Conservation (phyloP, 1,284 basidiomycete species). For the Trichosporon asahii region DNA sequence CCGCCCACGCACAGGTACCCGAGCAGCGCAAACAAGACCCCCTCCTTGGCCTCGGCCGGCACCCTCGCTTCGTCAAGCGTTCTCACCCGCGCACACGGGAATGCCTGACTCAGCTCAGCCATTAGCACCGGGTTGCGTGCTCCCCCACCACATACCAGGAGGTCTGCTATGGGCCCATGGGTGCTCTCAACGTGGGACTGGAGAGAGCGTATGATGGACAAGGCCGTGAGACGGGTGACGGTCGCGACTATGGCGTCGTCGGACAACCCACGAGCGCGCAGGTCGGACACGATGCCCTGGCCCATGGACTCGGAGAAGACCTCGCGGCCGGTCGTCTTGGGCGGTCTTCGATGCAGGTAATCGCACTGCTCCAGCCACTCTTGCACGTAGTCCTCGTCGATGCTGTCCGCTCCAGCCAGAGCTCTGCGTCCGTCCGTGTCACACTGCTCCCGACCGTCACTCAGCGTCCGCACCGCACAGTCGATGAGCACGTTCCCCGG, state of each 20-base stretch:
- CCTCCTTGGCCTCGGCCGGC: slow-evolving; percentile 30
- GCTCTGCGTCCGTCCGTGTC: slow-evolving; percentile 21
- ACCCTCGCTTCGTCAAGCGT: slow-evolving; percentile 23
- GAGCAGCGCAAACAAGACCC: slow-evolving; percentile 27
- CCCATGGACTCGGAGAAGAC: slow-evolving; percentile 26
- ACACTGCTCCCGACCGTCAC: slow-evolving; percentile 26
- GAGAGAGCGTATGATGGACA: slow-evolving; percentile 23
- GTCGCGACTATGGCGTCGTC: slow-evolving; percentile 29
- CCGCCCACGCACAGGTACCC: slow-evolving; percentile 26
- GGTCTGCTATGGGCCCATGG: slow-evolving; percentile 13
- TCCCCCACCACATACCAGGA: slow-evolving; percentile 32
- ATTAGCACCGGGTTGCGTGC: slow-evolving; percentile 29
- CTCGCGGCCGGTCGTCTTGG: slow-evolving; percentile 25
- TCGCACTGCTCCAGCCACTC: background rate
- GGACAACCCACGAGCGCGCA: slow-evolving; percentile 16
- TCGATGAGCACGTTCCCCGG: slow-evolving; percentile 34
- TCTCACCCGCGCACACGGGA: slow-evolving; percentile 24
- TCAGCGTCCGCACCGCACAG: slow-evolving; percentile 24
- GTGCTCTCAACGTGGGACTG: slow-evolving; percentile 7
- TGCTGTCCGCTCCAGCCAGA: background rate
- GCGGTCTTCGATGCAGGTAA: background rate
- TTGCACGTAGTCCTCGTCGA: background rate
- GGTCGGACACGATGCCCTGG: slow-evolving; percentile 16
- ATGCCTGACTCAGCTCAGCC: slow-evolving; percentile 17
- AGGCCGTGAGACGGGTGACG: slow-evolving; percentile 24